Conservation (phyloP, 805 yeast species). For the Sungouiozyma ichnusensis region DNA sequence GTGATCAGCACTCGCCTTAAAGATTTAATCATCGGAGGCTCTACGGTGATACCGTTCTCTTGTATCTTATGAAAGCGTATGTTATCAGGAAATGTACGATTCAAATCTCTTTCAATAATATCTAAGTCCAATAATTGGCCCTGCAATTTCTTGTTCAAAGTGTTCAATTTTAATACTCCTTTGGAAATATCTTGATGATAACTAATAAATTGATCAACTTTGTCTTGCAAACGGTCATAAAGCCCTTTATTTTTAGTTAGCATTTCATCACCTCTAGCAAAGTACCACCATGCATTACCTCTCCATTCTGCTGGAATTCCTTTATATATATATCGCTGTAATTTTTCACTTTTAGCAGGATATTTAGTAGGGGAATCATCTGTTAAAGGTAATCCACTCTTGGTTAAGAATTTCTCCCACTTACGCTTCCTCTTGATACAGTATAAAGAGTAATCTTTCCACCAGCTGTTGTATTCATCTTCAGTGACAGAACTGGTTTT, state of each 20-base stretch:
- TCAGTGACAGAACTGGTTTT: slow-evolving; percentile 44
- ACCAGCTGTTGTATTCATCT: slow-evolving; percentile 66
- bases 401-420: slow-evolving; percentile 61
- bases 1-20: slow-evolving; percentile 73
- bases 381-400: slow-evolving; percentile 47
- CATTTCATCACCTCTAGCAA: slow-evolving; percentile 73
- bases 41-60: slow-evolving; percentile 25
- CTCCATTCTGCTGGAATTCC: slow-evolving; percentile 98
- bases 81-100: slow-evolving; percentile 93
- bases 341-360: slow-evolving; percentile 68
- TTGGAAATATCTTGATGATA: not conserved
- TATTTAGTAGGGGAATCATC: slow-evolving; percentile 51
- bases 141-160: slow-evolving; percentile 14
- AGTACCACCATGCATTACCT: slow-evolving; percentile 93
- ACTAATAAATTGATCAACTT: slow-evolving; percentile 41
- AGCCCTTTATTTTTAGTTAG: slow-evolving; percentile 63
- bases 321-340: slow-evolving; percentile 69
- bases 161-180: slow-evolving; percentile 12
- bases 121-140: slow-evolving; percentile 49
- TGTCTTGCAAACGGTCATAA: slow-evolving; percentile 57
- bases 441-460: slow-evolving; percentile 53
- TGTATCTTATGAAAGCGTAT: slow-evolving; percentile 51
- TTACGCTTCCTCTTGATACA: slow-evolving; percentile 54
- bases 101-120: slow-evolving; percentile 85
- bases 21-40: slow-evolving; percentile 55